phyloP scores from a whole-genome alignment of 129 eudicot genomes.

The Chrysanthemum seticuspe region DNA sequence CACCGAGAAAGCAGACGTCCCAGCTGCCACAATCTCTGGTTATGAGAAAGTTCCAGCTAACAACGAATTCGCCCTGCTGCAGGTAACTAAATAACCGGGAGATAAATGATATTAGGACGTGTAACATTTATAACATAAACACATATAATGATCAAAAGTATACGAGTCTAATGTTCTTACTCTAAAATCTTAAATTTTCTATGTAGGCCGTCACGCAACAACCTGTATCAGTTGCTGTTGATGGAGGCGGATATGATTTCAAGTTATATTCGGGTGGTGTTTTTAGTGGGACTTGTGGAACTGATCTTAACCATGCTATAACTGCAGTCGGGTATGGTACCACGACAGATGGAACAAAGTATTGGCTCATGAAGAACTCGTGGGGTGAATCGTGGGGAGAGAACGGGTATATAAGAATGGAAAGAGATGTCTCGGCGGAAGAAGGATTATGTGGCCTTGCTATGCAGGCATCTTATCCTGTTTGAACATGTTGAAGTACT shows the following conservation, averaged over 20 bases:
- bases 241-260: slow-evolving; percentile 31
- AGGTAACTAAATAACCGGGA: too few species aligned
- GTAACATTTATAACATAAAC: not conserved
- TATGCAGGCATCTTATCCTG: slow-evolving; percentile 40
- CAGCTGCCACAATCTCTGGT: slow-evolving; percentile 40
- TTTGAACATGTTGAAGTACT: slow-evolving; percentile 1
- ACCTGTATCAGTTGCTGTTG: slow-evolving; percentile 50
- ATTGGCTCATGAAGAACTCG: slow-evolving; percentile 63
- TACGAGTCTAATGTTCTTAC: not conserved
- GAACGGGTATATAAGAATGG: slow-evolving; percentile 41
- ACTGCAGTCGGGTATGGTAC: slow-evolving; percentile 55
- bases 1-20: slow-evolving; percentile 5
- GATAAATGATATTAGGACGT: not conserved
- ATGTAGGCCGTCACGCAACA: slow-evolving; percentile 48
- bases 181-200: not conserved
- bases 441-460: slow-evolving; percentile 64
- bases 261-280: slow-evolving; percentile 49
- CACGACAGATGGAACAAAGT: slow-evolving; percentile 40
- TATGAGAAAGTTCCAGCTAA: slow-evolving; percentile 45
- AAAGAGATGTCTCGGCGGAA: slow-evolving; percentile 28
- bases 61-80: not conserved
- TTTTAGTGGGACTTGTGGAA: slow-evolving; percentile 39
- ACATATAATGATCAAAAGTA: not conserved
- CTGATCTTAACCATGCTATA: slow-evolving; percentile 43
- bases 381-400: slow-evolving; percentile 60